Conservation (phyloP, 306 rosid species). For the Dalbergia cochinchinensis region DNA sequence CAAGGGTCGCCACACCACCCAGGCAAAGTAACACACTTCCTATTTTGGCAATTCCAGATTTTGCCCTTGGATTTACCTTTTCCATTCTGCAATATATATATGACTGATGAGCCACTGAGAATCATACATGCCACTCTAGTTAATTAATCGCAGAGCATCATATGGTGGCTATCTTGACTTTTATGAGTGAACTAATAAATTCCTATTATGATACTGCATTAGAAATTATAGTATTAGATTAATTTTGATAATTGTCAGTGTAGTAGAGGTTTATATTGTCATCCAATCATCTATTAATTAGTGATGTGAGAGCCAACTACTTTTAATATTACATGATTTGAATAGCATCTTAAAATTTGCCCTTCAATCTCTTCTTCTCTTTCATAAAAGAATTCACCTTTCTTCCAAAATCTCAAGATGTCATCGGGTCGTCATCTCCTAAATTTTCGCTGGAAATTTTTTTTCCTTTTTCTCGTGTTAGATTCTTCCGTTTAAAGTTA, state of each 20-base stretch:
- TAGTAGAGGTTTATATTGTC: too few species aligned
- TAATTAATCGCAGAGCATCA: not conserved
- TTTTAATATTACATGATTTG: too few species aligned
- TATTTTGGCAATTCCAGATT: constrained; percentile 61
- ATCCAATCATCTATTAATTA: too few species aligned
- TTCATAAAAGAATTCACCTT: too few species aligned
- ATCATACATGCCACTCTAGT: constrained; percentile 8
- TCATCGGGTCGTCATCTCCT: too few species aligned
- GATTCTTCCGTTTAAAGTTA: not conserved
- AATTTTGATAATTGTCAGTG: too few species aligned
- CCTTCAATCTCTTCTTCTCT: too few species aligned
- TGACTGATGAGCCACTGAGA: not conserved
- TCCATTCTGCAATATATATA: constrained; percentile 56
- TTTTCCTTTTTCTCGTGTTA: not conserved
- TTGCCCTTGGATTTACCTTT: constrained; percentile 56
- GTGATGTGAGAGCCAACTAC: too few species aligned
- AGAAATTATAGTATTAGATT: not conserved
- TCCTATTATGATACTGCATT: not conserved
- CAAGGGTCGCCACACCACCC: constrained; percentile 62
- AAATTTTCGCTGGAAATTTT: not conserved
- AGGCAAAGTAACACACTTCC: constrained; percentile 60
- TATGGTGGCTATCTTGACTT: not conserved
- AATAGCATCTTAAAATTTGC: too few species aligned
- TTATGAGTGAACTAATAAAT: not conserved
- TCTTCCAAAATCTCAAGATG: too few species aligned